A percentile compares a stretch with the other conserved stretches of the same genome.
Evolutionary conservation across 768 basidiomycete species (phyloP).

Genomic region (Hygrocybe punicea): DNA sequence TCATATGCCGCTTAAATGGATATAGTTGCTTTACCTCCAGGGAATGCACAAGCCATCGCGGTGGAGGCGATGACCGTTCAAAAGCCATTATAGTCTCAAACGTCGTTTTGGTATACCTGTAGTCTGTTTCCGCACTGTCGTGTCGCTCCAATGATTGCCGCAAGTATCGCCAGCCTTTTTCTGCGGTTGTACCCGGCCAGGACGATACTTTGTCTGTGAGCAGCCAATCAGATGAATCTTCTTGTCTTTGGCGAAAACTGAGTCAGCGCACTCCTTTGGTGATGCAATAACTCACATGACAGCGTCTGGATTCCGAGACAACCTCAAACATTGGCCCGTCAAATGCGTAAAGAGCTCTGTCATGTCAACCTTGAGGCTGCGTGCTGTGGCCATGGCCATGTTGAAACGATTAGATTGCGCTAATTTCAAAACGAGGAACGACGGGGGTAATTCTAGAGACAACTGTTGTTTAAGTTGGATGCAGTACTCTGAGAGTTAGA

Average conservation of each 20-base stretch:
- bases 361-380: conserved; percentile 80
- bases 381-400: conserved; percentile 72
- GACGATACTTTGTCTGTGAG: conserved; percentile 74
- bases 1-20: not conserved
- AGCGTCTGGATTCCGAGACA: conserved; percentile 60
- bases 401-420: conserved; percentile 78
- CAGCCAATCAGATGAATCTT: conserved; percentile 78
- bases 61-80: conserved; percentile 60
- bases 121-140: conserved; percentile 68
- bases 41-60: conserved; percentile 78
- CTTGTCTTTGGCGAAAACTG: conserved; percentile 45
- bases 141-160: conserved; percentile 75
- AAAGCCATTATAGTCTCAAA: conserved; percentile 72
- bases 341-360: conserved; percentile 77
- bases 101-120: conserved; percentile 70
- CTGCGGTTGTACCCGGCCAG: conserved; percentile 78
- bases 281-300: conserved; percentile 45
- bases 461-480: not conserved
- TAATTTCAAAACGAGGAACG: conserved; percentile 71
- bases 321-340: conserved; percentile 72
- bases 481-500: not conserved
- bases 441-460: conserved; percentile 49
- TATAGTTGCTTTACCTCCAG: conserved; percentile 54
- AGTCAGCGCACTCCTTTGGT: not conserved
- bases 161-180: conserved; percentile 86